Evolutionary conservation across 495 filamentous ascomycete species (phyloP), one percentile per base, ranked within the genome.

Genomic region (Penicillium maclennaniae): DNA sequence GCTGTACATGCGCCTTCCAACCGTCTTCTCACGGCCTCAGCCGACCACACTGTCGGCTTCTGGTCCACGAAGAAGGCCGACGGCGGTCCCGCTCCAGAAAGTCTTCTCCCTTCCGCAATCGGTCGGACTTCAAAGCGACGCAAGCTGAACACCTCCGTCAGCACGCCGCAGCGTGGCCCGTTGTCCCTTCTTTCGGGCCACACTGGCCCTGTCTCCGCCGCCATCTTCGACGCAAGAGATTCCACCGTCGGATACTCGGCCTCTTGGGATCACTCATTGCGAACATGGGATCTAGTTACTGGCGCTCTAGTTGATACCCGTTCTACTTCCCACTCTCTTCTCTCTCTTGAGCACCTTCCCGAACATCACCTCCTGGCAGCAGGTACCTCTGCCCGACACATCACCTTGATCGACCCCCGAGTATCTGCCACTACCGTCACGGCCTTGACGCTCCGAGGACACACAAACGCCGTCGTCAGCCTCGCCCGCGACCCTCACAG

Each of bases 211-310:
- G 87, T 92, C 12, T 85, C 86, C 1, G 84, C 82, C 28, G 87
- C 84, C 17, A 80, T 89, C 34, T 98, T 97, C 74, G 87, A 92
- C 65, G 86, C 85, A 1, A 77, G 79, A 42, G 93, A 97, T 73
- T 69, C 83, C 25, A 96, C 88, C 10, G 87, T 97, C 21, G 92
- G 86, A 28, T 97, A 98, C 77, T 91, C 90, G 0, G 79, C 81
- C 3, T 91, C 89, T 19, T 86, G 86, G 77, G 93, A 97, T 74
- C 91, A 96, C 70, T 87, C 88, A 0, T 74, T 97, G 54, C 85
- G 83, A 21, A 97, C 93, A 0, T 88, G 95, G 81, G 93, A 98
- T 75, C 82, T 98, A 12, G 81, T 88, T 0, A 97, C 92, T 7
- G 69, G 77, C 43, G 59, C 76, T 4, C 75, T 84, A 10, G 88